Evolutionary conservation across 2,329 filamentous ascomycete species (phyloP).

Genomic region (Paraconiothyrium sp.): DNA sequence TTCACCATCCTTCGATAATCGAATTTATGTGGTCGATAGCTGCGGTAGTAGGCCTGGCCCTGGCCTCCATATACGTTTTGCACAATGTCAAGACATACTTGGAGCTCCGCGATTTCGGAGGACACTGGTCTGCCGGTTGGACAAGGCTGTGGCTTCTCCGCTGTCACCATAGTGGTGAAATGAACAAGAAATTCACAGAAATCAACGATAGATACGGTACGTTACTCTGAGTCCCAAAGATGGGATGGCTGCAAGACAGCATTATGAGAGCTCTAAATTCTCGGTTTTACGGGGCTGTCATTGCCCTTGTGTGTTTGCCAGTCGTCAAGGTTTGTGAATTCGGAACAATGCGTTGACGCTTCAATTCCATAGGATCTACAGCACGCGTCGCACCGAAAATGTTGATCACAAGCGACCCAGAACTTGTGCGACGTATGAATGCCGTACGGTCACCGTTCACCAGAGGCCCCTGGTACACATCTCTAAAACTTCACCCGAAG

Average conservation of each 20-base stretch:
- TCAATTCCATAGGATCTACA: neutral
- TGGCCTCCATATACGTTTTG: neutral
- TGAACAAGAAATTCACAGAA: conserved; percentile 1
- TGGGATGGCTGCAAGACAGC: neutral
- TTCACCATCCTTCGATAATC: neutral
- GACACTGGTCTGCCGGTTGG: conserved; percentile 4
- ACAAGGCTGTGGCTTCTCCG: conserved; percentile 1
- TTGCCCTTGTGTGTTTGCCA: neutral
- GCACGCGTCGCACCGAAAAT: conserved; percentile 7
- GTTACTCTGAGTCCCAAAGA: neutral
- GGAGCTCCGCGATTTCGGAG: neutral
- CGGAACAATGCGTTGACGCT: neutral
- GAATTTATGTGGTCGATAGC: neutral
- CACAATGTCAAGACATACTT: neutral
- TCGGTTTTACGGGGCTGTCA: neutral
- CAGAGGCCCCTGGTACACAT: conserved; percentile 1
- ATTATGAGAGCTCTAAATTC: neutral
- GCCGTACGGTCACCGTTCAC: conserved; percentile 2
- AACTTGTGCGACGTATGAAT: conserved; percentile 8
- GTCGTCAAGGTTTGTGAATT: neutral
- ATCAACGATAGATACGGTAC: neutral
- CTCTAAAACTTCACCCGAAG: neutral
- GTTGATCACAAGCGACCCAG: neutral
- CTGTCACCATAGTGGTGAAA: neutral
- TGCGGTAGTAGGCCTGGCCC: neutral